These are phyloP conservation scores for Colletotrichum tamarilloi DNA, from an alignment of 2,329 filamentous ascomycete species.

Conservation along the genomic window DNA sequence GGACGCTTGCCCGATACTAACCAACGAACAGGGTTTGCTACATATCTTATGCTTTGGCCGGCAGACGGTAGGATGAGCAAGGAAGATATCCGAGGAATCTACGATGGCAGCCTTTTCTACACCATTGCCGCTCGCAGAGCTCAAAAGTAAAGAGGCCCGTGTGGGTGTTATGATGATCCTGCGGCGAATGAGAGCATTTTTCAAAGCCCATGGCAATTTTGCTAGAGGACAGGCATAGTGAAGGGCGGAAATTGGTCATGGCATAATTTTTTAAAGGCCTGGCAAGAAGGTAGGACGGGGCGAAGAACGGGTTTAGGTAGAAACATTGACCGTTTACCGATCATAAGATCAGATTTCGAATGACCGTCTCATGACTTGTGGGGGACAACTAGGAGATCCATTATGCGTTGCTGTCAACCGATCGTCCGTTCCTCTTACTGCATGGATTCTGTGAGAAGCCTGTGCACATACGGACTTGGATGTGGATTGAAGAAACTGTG, in stretches of 20 bases:
- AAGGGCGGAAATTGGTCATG: not conserved
- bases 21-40: slow-evolving; percentile 39
- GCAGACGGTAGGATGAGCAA: slow-evolving; percentile 66
- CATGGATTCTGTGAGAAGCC: too few relatives aligned
- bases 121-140: slow-evolving; percentile 6
- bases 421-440: not conserved
- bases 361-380: slow-evolving; percentile 2
- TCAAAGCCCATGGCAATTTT: not conserved
- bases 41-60: slow-evolving; percentile 63
- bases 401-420: not conserved
- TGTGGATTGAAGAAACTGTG: too few relatives aligned
- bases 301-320: not conserved
- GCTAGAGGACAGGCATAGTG: not conserved
- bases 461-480: too few relatives aligned
- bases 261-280: not conserved
- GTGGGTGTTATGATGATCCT: not conserved
- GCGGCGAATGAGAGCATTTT: not conserved
- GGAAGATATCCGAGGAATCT: slow-evolving; percentile 55
- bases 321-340: not conserved
- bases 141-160: not conserved
- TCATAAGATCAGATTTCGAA: not conserved
- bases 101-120: slow-evolving; percentile 38
- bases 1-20: not conserved
- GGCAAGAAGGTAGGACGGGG: not conserved
- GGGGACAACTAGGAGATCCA: too few relatives aligned